phyloP scores from a whole-genome alignment of 2,329 filamentous ascomycete species.

The Aspergillus sp. region DNA sequence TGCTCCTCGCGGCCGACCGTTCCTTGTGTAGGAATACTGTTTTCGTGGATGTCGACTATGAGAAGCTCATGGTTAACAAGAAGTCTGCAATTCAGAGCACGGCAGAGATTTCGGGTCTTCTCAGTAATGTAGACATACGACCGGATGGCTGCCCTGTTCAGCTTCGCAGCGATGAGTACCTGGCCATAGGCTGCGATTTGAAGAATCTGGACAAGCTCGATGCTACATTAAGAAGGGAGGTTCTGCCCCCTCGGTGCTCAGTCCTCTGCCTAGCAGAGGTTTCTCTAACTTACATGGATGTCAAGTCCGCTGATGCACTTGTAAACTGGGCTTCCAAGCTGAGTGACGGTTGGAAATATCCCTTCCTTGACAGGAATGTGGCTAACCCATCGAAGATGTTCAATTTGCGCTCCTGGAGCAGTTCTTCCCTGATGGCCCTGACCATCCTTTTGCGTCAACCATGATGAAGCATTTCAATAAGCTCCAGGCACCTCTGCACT shows the following conservation, averaged over 20 bases:
- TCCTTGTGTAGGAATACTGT: slow-evolving; percentile 48
- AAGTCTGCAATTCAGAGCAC: slow-evolving; percentile 56
- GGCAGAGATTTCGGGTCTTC: slow-evolving; percentile 47
- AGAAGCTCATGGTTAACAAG: slow-evolving; percentile 68
- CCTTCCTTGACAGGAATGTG: slow-evolving; percentile 1
- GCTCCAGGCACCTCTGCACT: slow-evolving; percentile 66
- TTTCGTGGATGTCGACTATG: slow-evolving; percentile 83
- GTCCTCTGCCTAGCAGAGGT: slow-evolving; percentile 83
- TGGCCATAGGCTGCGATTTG: slow-evolving; percentile 73
- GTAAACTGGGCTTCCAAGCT: slow-evolving; percentile 69
- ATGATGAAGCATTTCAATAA: slow-evolving; percentile 82
- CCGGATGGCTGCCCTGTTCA: slow-evolving; percentile 35
- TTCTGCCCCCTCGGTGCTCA: slow-evolving; percentile 49
- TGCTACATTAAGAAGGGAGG: slow-evolving; percentile 47
- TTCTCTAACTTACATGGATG: slow-evolving; percentile 83
- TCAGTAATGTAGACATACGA: slow-evolving; percentile 37
- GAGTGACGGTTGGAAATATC: slow-evolving; percentile 49
- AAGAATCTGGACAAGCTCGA: slow-evolving; percentile 56
- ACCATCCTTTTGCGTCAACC: slow-evolving; percentile 75
- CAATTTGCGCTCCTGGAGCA: slow-evolving; percentile 84
- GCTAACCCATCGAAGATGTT: slow-evolving; percentile 37
- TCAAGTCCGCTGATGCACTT: slow-evolving; percentile 59
- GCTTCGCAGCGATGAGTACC: slow-evolving; percentile 60
- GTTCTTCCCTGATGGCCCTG: slow-evolving; percentile 64
- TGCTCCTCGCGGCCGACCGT: slow-evolving; percentile 61